Base-by-base conservation (phyloP, 208 protist species). In the Trypanosoma melophagium region DNA sequence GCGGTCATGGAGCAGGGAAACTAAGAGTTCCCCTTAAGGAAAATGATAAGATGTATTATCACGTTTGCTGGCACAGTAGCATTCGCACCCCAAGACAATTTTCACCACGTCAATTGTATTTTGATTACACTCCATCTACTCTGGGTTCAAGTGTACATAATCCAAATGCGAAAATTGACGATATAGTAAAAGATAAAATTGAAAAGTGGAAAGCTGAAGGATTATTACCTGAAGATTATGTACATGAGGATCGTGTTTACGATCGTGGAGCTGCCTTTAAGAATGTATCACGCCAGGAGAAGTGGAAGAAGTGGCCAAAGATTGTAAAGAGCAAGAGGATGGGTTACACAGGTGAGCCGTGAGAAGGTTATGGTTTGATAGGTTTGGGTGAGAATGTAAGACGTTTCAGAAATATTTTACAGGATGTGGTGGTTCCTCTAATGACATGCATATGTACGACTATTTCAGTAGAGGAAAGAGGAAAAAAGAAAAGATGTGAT, bases 121-220 rank as follows among this genome's bases (percentile, higher is more conserved):
- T 96, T 78, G 91, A 96, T 72, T 91, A 96, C 77, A 80, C 72
- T 38, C 91, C 91, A 12, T 93, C 91, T 28, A 74, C 83, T 9
- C 44, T 92, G 9, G 70, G 71, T 38, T 54, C 69, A 35, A 74
- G 76, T 49, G 60, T 68, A 31, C 81, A 92, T 63, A 86, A 79
- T 54, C 50, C 84, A 17, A 93, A 91, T 50, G 80, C 84, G 7
- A 94, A 94, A 78, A 87, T 96, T 65, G 88, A 96, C 14, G 89
- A 92, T 53, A 93, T 96, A 66, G 85, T 96, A 17, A 93, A 96
- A 81, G 86, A 96, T 22, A 94, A 94, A 72, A 94, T 96, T 67
- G 84, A 94, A 31, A 89, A 92, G 70, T 96, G 91, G 91, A 96
- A 96, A 76, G 59, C 79, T 28, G 91, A 96, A 65, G 91, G 91